Base-by-base conservation (phyloP, 345 rosid genomes). In the Cardamine resedifolia region DNA sequence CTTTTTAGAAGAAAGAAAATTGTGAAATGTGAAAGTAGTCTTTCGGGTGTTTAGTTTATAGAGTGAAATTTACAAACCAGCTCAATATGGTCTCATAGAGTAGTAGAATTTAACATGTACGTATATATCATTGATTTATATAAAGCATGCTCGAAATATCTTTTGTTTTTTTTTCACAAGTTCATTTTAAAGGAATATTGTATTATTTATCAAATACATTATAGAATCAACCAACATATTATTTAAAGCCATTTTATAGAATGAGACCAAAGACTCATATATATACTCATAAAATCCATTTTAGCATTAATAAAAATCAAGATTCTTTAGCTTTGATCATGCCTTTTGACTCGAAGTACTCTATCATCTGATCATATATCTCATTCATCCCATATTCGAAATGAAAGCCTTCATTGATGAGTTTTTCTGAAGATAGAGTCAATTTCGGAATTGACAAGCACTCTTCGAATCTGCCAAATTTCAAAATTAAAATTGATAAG, bases 331-430 rank as follows among this genome's bases (percentile, higher is more conserved):
- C 63, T 67, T 78, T 75, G 67, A 79, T 73, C 56, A 85, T 10
- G 33, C 87, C 90, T 66, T 80, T 82, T 5, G 80, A 64, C 83
- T 87, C 86, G 39, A 80, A 66, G 76, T 72, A 81, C 58, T 83
- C 85, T 56, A 89, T 67, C 48, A 84, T 81, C 71, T 89, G 85
- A 79, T 91, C 98, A 78, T 83, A 94, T 27, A 86, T 81, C 68
- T 91, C 96, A 64, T 83, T 88, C 23, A 94, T 73, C 16, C 89
- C 85, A 80, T 78, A 80, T 79, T 94, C 82, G 80, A 83, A 91
- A 57, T 48, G 55, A 81, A 94, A 94, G 16, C 98, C 93, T 72
- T 85, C 95, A 2, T 48, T 79, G 39, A 78, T 49, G 10, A 95
- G 88, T 83, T 91, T 95, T 70, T 84, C 80, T 0, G 96, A 91